These are phyloP conservation scores for Axilococcus clingmanii DNA, from an alignment of 139 green algal genomes.

Conservation along the genomic window DNA sequence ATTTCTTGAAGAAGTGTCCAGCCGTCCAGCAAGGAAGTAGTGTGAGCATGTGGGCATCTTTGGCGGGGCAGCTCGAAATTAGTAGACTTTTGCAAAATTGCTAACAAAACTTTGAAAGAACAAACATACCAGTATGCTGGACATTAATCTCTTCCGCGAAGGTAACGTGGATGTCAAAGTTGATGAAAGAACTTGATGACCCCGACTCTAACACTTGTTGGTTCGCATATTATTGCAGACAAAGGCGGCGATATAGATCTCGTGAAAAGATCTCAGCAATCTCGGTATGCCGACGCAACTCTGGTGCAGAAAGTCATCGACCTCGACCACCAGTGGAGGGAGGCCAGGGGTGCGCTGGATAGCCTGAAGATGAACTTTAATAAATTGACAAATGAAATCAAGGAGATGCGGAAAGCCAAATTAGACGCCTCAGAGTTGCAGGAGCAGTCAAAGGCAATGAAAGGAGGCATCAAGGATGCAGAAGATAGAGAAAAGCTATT, in stretches of 20 bases:
- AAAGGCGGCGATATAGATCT: conserved; percentile 92
- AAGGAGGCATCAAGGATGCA: conserved; percentile 54
- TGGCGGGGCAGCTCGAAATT: too few species aligned
- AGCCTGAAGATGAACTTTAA: conserved; percentile 88
- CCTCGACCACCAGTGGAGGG: conserved; percentile 80
- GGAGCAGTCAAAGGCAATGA: conserved; percentile 74
- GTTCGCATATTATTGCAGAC: conserved; percentile 42
- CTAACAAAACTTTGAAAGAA: too few species aligned
- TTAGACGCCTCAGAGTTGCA: conserved; percentile 70
- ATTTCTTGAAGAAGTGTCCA: too few species aligned
- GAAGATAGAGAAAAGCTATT: conserved; percentile 61
- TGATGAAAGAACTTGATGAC: background rate
- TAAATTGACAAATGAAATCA: conserved; percentile 84
- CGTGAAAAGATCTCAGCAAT: conserved; percentile 82
- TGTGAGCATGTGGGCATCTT: too few species aligned
- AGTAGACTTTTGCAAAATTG: too few species aligned
- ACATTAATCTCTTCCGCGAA: conserved; percentile 91
- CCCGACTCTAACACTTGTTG: background rate
- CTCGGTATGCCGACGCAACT: conserved; percentile 69
- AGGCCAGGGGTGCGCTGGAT: conserved; percentile 67
- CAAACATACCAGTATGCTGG: conserved; percentile 63
- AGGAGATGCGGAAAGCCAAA: conserved; percentile 61
- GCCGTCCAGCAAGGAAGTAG: too few species aligned
- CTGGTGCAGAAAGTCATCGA: conserved; percentile 89
- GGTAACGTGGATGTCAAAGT: conserved; percentile 25